Evolutionary conservation across 1,284 basidiomycete species (phyloP).

Genomic region (Ceratorhiza oryzae-sativae): DNA sequence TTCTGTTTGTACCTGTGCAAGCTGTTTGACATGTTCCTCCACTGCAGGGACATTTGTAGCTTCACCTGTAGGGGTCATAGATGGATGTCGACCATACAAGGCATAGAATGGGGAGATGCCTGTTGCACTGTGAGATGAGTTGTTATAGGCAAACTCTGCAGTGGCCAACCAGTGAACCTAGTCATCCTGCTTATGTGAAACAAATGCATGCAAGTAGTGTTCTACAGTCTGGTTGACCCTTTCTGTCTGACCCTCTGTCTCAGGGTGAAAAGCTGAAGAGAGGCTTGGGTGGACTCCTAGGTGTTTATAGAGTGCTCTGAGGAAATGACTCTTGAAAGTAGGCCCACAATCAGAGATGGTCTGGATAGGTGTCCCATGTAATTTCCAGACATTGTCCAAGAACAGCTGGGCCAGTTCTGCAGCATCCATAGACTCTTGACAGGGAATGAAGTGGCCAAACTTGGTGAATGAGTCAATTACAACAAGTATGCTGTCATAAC

Average conservation of each 20-base stretch:
- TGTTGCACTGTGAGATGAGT: slow-evolving; percentile 26
- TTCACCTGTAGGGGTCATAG: background rate
- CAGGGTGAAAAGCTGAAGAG: slow-evolving; percentile 48
- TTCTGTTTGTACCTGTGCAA: background rate
- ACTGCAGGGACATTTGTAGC: background rate
- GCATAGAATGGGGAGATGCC: slow-evolving; percentile 45
- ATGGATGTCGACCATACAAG: background rate
- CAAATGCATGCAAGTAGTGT: slow-evolving; percentile 42
- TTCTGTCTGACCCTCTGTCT: slow-evolving; percentile 51
- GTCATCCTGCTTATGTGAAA: slow-evolving; percentile 42
- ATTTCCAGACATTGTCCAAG: background rate
- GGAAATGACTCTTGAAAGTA: slow-evolving; percentile 45
- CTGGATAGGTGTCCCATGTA: slow-evolving; percentile 42
- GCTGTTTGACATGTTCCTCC: background rate
- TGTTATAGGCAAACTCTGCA: slow-evolving; percentile 44
- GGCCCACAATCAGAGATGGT: slow-evolving; percentile 47
- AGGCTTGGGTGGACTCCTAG: slow-evolving; percentile 40
- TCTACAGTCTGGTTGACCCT: slow-evolving; percentile 48
- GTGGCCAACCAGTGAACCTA: slow-evolving; percentile 43
- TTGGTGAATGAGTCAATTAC: slow-evolving; percentile 51
- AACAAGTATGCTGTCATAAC: slow-evolving; percentile 50
- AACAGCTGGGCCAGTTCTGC: slow-evolving; percentile 6
- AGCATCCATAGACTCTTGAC: slow-evolving; percentile 39
- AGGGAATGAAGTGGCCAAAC: slow-evolving; percentile 47
- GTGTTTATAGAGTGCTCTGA: slow-evolving; percentile 37